Evolutionary conservation across 345 rosid species (phyloP).

Genomic region (Jatropha curcas): DNA sequence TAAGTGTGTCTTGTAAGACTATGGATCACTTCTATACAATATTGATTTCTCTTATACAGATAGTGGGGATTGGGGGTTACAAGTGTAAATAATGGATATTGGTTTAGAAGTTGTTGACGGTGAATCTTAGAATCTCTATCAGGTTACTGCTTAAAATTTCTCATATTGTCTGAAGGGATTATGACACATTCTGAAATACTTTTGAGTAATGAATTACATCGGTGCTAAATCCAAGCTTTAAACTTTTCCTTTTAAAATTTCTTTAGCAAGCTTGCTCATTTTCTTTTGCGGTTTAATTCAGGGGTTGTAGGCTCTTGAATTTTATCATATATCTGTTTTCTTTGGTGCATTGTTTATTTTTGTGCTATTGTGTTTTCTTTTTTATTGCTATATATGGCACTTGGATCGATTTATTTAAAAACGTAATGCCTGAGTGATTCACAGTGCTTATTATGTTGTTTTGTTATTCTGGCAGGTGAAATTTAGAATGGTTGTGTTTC

Average conservation of each 20-base stretch:
- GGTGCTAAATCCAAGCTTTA: no score
- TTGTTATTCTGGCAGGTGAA: conserved; percentile 50
- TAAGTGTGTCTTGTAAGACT: neutral
- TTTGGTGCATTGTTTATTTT: neutral
- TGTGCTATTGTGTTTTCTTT: neutral
- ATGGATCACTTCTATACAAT: neutral
- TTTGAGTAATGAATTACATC: no score
- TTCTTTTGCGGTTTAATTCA: no score
- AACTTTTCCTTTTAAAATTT: no score
- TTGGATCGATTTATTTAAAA: neutral
- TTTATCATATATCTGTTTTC: no score
- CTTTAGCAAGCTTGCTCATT: no score
- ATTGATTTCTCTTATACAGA: no score
- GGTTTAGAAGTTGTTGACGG: neutral
- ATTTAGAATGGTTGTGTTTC: conserved; percentile 74
- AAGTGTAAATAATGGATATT: no score
- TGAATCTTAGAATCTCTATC: neutral
- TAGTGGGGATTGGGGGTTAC: neutral
- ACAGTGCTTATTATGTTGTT: neutral
- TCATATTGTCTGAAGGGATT: neutral
- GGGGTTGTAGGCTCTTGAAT: no score
- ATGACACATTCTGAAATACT: neutral
- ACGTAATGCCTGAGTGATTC: neutral
- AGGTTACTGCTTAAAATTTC: neutral
- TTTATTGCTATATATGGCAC: neutral